Evolutionary conservation across 495 filamentous ascomycete species (phyloP), one percentile per base, ranked within the genome.

Genomic region (Terfezia claveryi): DNA sequence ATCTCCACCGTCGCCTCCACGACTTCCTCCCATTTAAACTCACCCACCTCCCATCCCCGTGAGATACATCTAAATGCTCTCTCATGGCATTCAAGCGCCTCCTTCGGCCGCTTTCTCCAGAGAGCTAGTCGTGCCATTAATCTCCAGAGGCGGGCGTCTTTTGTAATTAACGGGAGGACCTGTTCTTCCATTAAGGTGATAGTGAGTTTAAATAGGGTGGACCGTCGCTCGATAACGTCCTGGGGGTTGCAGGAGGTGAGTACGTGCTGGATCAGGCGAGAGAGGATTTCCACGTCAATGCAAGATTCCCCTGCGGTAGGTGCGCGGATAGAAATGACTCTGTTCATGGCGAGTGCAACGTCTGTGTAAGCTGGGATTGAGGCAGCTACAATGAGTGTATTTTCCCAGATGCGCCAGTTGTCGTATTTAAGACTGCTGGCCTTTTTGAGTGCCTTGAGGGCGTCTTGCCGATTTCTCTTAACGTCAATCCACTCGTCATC

Each of bases 391-490:
- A 82, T 85, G 51, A 96, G 74, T 12, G 94, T 77, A 63, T 99
- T 99, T 58, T 93, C 85, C 88, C 87, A 95, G 59, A 99, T 94
- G 56, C 85, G 77, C 73, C 79, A 82, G 68, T 87, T 83, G 56
- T 83, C 80, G 65, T 83, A 74, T 37, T 91, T 88, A 23, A 91
- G 75, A 12, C 74, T 70, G 2, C 85, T 85, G 38, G 87, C 91
- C 54, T 81, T 78, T 61, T 88, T 87, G 63, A 94, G 81, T 1
- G 92, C 89, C 10, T 73, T 67, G 3, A 96, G 78, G 12, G 91
- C 83, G 57, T 89, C 81, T 4, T 72, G 70, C 8, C 82, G 75
- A 55, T 82, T 75, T 41, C 75, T 77, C 8, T 59, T 59, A 20
- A 55, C 55, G 9, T 59, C 60, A 5, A 68, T 64, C 8, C 62